These are phyloP conservation scores for Brassica carinata DNA, from an alignment of 345 rosid genomes.

Conservation along the genomic window DNA sequence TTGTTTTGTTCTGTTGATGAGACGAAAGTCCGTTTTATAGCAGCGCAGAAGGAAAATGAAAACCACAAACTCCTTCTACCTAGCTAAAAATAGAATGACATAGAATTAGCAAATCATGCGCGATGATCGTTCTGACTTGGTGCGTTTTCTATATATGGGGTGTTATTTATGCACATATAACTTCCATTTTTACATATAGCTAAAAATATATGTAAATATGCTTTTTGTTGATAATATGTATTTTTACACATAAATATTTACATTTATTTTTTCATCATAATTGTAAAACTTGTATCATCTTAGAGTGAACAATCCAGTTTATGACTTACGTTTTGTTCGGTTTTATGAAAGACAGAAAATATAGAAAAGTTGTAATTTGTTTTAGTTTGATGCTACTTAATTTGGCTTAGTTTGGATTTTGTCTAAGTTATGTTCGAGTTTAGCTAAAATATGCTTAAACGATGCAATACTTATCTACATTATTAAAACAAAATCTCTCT, in stretches of 20 bases:
- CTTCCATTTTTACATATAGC: not conserved
- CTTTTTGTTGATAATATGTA: too few species aligned
- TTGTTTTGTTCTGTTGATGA: not conserved
- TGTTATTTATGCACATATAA: not conserved
- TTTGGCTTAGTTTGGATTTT: too few species aligned
- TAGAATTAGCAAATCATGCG: not conserved
- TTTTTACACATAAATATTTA: not conserved
- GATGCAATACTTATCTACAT: too few species aligned
- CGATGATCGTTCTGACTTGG: conserved; percentile 13
- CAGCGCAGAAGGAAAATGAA: not conserved
- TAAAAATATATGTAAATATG: not conserved
- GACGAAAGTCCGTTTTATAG: conserved; percentile 19
- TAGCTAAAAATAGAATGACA: not conserved
- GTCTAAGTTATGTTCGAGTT: too few species aligned
- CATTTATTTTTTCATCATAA: not conserved
- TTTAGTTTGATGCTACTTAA: too few species aligned
- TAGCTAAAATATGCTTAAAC: too few species aligned
- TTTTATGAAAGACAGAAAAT: too few species aligned
- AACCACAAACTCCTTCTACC: not conserved
- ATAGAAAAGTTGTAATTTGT: too few species aligned
- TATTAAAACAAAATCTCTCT: too few species aligned
- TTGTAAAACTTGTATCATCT: too few species aligned
- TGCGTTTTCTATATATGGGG: conserved; percentile 22
- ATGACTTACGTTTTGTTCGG: too few species aligned
- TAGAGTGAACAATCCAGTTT: too few species aligned